Evolutionary conservation across 2,329 filamentous ascomycete species (phyloP), one percentile per base, ranked within the genome.

Genomic region (Alternaria panax): DNA sequence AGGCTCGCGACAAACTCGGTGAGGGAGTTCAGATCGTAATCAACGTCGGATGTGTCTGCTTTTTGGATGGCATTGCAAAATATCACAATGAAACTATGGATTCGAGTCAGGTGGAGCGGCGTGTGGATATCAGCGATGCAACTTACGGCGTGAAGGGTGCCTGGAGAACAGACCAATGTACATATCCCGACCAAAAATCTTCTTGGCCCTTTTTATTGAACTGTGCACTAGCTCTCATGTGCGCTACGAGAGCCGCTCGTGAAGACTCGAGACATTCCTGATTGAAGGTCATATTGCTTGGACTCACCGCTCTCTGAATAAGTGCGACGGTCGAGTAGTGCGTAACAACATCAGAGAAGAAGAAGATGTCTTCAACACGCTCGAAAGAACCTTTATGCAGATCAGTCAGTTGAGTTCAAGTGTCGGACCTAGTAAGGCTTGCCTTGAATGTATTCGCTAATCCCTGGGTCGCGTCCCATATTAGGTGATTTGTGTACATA

Each of bases 1-100:
- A 90, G 81, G 2, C 85, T 88, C 20, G 77, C 72, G 48, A 85
- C 83, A 64, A 90, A 90, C 2, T 84, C 81, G 34, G 82, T 80
- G 1, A 90, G 79, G 1, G 84, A 81, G 28, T 77, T 68, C 5
- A 90, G 80, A 63, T 90, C 88, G 9, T 75, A 73, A 16, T 77
- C 68, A 6, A 90, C 80, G 63, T 90, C 88, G 9, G 75, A 74
- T 20, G 78, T 75, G 25, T 82, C 75, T 6, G 84, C 83, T 0
- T 85, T 84, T 67, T 88, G 85, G 36, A 84, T 80, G 2, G 77
- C 75, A 54, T 83, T 79, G 66, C 81, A 82, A 66, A 83, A 83
- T 9, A 83, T 71, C 1, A 83, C 80, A 9, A 83, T 82, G 57
- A 83, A 84, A 0, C 69, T 72, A 24, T 11, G 24, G 4, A 4